Evolutionary conservation across 2,329 filamentous ascomycete genomes (phyloP).

Genomic region (Bertia moriformis): DNA sequence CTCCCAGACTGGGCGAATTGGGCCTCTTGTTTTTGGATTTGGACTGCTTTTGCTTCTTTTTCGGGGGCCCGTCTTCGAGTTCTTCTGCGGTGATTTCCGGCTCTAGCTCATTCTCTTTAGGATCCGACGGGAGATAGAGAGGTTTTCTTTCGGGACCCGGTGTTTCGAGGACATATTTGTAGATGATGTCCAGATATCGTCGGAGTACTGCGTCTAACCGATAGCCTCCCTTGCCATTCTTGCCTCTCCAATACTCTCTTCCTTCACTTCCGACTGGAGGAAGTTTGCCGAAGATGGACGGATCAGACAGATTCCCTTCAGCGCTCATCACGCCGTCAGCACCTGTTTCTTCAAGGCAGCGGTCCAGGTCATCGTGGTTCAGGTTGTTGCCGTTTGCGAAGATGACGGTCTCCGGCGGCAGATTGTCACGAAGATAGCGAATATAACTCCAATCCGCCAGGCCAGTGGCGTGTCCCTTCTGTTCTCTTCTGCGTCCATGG

Average conservation of each 20-base stretch:
- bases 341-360: conserved; percentile 68
- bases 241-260: conserved; percentile 75
- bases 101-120: conserved; percentile 27
- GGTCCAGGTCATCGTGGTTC: conserved; percentile 61
- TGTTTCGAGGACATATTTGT: conserved; percentile 55
- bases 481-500: conserved; percentile 74
- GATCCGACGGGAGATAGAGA: conserved; percentile 55
- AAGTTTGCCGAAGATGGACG: conserved; percentile 63
- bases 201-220: conserved; percentile 76
- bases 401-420: conserved; percentile 77
- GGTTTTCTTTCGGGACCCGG: conserved; percentile 50
- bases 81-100: conserved; percentile 6
- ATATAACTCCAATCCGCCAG: conserved; percentile 85
- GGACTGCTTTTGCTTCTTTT: conserved; percentile 32
- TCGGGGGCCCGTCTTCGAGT: conserved; percentile 21
- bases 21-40: conserved; percentile 2
- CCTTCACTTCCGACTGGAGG: conserved; percentile 51
- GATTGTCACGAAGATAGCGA: conserved; percentile 63
- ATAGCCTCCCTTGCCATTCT: conserved; percentile 68
- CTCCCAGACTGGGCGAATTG: conserved; percentile 1
- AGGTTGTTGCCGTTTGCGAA: conserved; percentile 96
- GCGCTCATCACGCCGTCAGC: conserved; percentile 92
- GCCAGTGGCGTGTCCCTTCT: conserved; percentile 91
- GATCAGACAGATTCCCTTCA: conserved; percentile 87
- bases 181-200: conserved; percentile 80